A percentile compares a stretch with the other conserved stretches of the same genome.
These are phyloP conservation scores for Cunninghamia lanceolata DNA, from an alignment of 75 land plant genomes.

Conservation along the genomic window DNA sequence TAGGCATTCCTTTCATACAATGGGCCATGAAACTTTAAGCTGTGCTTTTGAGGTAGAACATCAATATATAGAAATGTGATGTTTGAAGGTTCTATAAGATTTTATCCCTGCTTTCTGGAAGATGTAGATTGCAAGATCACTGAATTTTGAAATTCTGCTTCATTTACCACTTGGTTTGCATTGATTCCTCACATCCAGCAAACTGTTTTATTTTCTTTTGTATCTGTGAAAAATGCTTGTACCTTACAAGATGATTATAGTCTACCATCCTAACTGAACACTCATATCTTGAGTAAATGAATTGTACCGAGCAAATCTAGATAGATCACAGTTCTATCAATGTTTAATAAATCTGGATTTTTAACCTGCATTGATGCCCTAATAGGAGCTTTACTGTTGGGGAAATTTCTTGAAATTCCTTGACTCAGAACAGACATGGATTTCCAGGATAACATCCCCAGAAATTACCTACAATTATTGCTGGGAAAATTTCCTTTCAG, in stretches of 20 bases:
- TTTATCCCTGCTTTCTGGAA: too few relatives aligned
- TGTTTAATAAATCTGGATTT: not conserved
- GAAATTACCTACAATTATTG: conserved; percentile 61
- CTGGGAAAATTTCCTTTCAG: conserved; percentile 55
- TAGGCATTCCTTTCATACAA: too few relatives aligned
- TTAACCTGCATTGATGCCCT: not conserved
- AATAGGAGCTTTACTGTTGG: not conserved
- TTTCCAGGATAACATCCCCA: conserved; percentile 34
- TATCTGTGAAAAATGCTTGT: not conserved
- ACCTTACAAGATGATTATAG: not conserved
- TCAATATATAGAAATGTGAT: too few relatives aligned
- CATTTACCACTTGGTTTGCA: not conserved
- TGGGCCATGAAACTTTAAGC: too few relatives aligned
- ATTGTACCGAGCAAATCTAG: not conserved
- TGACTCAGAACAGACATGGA: conserved; percentile 21
- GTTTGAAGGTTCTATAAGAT: too few relatives aligned
- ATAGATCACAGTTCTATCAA: not conserved
- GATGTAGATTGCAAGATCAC: too few relatives aligned
- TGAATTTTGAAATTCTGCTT: too few relatives aligned
- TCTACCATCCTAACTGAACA: not conserved
- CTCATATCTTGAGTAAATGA: not conserved
- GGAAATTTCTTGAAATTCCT: not conserved
- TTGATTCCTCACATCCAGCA: not conserved
- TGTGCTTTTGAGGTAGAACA: too few relatives aligned
- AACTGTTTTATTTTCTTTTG: not conserved